These are phyloP conservation scores for Rhodotorula diobovata DNA, from an alignment of 768 basidiomycete species.

Conservation along the genomic window DNA sequence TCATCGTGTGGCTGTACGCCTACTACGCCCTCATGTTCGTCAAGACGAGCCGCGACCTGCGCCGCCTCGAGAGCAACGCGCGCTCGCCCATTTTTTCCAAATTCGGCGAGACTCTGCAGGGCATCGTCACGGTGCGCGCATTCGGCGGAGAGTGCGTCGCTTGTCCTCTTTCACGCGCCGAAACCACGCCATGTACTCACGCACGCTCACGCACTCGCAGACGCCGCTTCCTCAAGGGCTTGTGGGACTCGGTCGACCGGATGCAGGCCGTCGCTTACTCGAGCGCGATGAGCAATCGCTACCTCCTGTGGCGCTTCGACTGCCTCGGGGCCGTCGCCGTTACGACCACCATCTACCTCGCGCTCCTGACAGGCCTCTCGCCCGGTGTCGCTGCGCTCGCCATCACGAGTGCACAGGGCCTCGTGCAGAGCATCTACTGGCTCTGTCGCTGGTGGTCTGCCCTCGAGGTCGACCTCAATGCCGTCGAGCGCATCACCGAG, in stretches of 20 bases:
- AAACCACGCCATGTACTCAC: too few species aligned
- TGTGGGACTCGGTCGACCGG: constrained; percentile 61
- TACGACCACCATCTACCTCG: constrained; percentile 64
- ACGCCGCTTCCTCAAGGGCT: constrained; percentile 68
- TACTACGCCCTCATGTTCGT: constrained; percentile 63
- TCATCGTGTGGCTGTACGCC: constrained; percentile 65
- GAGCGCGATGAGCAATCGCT: constrained; percentile 27
- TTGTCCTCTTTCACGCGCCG: not conserved
- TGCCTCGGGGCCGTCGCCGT: constrained; percentile 65
- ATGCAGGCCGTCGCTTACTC: constrained; percentile 71
- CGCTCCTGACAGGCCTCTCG: constrained; percentile 57
- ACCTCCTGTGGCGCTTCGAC: constrained; percentile 39
- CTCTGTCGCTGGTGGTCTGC: constrained; percentile 38
- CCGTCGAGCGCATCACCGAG: constrained; percentile 47
- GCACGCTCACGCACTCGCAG: constrained; percentile 1
- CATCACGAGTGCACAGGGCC: constrained; percentile 59
- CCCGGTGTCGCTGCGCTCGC: constrained; percentile 66
- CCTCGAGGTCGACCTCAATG: constrained; percentile 43
- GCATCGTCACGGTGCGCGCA: constrained; percentile 48
- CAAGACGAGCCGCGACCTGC: constrained; percentile 61
- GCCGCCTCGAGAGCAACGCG: constrained; percentile 49
- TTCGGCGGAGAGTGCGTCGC: constrained; percentile 46
- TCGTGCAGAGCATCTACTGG: not conserved
- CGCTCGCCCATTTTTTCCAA: constrained; percentile 48
- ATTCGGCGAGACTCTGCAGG: constrained; percentile 50